phyloP scores from a whole-genome alignment of 257 asterid genomes.

The Solanum peruvianum region DNA sequence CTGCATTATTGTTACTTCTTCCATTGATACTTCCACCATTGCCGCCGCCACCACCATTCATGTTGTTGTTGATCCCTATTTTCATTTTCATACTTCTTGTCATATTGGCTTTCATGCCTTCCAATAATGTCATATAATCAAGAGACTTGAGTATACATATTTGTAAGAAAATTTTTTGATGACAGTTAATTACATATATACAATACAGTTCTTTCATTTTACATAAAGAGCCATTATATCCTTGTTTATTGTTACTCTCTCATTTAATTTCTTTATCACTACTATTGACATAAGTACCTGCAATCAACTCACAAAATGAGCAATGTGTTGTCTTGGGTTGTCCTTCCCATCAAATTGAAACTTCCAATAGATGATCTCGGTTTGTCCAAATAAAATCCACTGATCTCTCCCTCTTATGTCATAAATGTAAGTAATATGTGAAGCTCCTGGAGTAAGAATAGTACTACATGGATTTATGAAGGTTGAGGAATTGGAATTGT shows the following conservation, averaged over 20 bases:
- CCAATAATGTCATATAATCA: background rate
- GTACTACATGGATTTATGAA: background rate
- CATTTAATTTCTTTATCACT: background rate
- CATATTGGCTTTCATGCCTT: conserved; percentile 15
- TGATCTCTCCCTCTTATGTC: background rate
- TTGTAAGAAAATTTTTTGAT: background rate
- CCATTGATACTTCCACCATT: conserved; percentile 20
- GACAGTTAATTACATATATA: background rate
- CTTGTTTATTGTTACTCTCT: background rate
- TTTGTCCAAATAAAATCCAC: background rate
- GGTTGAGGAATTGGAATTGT: background rate
- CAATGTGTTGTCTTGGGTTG: background rate
- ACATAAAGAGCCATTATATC: background rate
- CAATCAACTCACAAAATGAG: background rate
- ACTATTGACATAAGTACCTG: background rate
- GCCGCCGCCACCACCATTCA: conserved; percentile 15
- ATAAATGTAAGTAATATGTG: background rate
- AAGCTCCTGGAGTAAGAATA: background rate
- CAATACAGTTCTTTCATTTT: background rate
- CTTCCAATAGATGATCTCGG: background rate
- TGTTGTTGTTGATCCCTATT: conserved; percentile 14
- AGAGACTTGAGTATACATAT: background rate
- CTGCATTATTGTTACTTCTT: conserved; percentile 8
- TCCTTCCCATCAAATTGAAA: background rate
- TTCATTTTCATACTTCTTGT: conserved; percentile 9